These are phyloP conservation scores for Annulohypoxylon stygium DNA, from an alignment of 495 filamentous ascomycete species.

Conservation along the genomic window DNA sequence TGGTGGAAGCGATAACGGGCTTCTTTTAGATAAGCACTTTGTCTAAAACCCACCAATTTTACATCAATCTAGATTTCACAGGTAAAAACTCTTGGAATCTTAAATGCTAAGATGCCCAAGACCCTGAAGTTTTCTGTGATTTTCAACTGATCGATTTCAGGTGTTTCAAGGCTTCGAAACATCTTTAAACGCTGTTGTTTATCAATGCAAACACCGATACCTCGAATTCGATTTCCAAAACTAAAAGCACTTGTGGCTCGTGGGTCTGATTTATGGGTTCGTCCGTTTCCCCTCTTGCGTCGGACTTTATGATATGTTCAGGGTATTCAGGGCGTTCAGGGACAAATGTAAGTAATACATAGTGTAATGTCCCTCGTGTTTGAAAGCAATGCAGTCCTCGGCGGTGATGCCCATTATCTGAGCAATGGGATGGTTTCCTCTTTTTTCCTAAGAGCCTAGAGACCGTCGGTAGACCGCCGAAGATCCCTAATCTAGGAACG, in stretches of 20 bases:
- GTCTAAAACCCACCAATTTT: background rate
- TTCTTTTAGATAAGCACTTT: constrained; percentile 31
- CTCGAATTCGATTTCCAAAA: constrained; percentile 2
- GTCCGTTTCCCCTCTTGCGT: constrained; percentile 8
- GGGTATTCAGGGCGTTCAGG: background rate
- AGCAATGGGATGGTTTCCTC: constrained; percentile 38
- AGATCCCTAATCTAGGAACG: constrained; percentile 30
- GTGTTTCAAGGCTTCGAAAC: background rate
- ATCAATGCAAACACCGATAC: background rate
- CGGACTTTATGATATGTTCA: constrained; percentile 11
- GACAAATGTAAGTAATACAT: constrained; percentile 12
- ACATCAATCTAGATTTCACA: background rate
- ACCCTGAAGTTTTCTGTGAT: background rate
- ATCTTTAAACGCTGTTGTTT: background rate
- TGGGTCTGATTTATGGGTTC: background rate
- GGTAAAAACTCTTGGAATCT: background rate
- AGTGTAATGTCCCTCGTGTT: constrained; percentile 29
- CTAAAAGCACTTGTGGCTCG: constrained; percentile 4
- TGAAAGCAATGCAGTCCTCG: constrained; percentile 1
- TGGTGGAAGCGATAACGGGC: constrained; percentile 17
- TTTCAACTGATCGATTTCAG: background rate
- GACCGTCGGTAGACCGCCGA: constrained; percentile 20
- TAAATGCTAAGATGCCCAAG: background rate
- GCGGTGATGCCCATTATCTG: constrained; percentile 37
- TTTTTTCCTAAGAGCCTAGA: background rate